Base-by-base conservation (phyloP, 1,139 yeast species). In the Kodamaea arcana region DNA sequence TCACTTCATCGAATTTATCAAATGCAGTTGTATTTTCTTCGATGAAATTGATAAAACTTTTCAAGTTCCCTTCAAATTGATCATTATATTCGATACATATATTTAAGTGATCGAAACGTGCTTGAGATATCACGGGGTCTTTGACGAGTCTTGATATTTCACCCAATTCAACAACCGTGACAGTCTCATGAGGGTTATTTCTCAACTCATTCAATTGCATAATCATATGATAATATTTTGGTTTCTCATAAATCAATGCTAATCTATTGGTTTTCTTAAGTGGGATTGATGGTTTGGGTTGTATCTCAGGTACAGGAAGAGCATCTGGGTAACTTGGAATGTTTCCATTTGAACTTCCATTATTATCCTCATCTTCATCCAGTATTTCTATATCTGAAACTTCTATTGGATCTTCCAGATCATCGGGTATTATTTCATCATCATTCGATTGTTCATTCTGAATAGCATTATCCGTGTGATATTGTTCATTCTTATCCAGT, bases 81-180 rank as follows among this genome's bases (percentile, higher is more conserved):
- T 54, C 60, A 38, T 53, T 57, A 41, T 64, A 61, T 38, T 63
- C 69, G 11, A 67, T 48, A 40, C 65, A 61, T 29, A 69, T 53
- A 39, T 62, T 64, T 29, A 66, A 41, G 35, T 45, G 50, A 23
- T 58, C 51, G 39, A 52, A 65, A n/a, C 17, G 26, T 25, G 34
- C 31, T 3, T 32, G 31, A 18, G 38, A 32, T 1, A 37, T 35
- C 9, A 45, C 21, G 2, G 48, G 44, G 24, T 42, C 47, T 6
- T 36, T 32, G 9, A 40, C 10, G 31, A 53, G 25, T 6, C 44
- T 37, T 2, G 43, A 42, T 10, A 48, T 47, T 27, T 49, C 42
- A 6, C 47, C 36, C 11, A 56, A 45, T 28, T 58, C 60, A 6
- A 56, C 32, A 8, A 52, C 47, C 1, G 56, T 48, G 9, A 55